Base-by-base conservation (phyloP, 306 rosid species). In the Herpetospermum pedunculosum region DNA sequence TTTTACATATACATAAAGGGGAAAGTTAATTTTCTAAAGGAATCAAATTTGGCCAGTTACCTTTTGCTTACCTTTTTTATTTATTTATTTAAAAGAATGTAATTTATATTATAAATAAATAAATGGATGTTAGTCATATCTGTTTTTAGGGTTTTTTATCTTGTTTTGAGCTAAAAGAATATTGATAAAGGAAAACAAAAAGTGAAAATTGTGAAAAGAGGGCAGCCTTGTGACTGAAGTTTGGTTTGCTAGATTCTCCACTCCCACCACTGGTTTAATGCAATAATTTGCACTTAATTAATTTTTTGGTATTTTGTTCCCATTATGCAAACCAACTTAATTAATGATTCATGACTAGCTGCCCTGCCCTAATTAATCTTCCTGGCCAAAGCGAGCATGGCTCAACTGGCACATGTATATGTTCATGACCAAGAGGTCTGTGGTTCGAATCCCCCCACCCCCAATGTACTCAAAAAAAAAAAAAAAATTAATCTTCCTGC, bases 241-340 rank as follows among this genome's bases (percentile, higher is more conserved):
- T 62, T 62, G 46, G 70, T 38, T 53, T 62, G 13, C 40, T 62
- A 62, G 46, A 65, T 65, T 40, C 72, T 65, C 72, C 72, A 65
- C 50, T 65, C 70, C 70, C 43, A 35, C 44, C 25, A 60, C 15
- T 32, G 28, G 46, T 28, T 65, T 65, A 65, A 65, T 65, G 8
- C 70, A 65, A 65, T 40, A 40, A 65, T 65, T 65, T 23, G 16
- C 48, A 11, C 18, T 64, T 37, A 37, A 19, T 37, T 37, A 60
- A 35, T 40, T 35, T 64, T 18, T 64, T 64, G 48, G n/a, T 37
- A 21, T 18, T 64, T 37, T 65, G 72, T 65, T 59, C 72, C 48
- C 72, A 65, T 65, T 21, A 65, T 65, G 72, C 72, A 65, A 65
- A 38, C 28, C 15, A 38, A 65, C 40, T 65, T 65, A 58, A 38